phyloP scores from a whole-genome alignment of 176 grass and related monocot genomes.

The Poa annua region DNA sequence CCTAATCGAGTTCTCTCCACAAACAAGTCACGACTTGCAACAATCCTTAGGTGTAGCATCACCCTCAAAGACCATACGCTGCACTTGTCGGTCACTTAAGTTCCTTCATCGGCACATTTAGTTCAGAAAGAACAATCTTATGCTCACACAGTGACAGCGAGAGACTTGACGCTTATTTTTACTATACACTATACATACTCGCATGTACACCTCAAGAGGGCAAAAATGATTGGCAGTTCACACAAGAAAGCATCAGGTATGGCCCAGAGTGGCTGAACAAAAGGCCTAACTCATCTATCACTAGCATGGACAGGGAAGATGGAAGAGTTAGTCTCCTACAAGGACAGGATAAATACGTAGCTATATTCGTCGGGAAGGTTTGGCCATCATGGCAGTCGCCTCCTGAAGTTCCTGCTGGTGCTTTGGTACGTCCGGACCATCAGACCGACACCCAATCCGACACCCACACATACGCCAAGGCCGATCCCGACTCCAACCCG shows the following conservation, averaged over 20 bases:
- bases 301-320: slow-evolving; percentile 48
- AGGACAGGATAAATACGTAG: slow-evolving; percentile 42
- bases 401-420: slow-evolving; percentile 71
- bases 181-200: slow-evolving; percentile 29
- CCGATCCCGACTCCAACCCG: slow-evolving; percentile 89
- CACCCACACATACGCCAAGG: slow-evolving; percentile 84
- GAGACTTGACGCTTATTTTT: slow-evolving; percentile 38
- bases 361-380: slow-evolving; percentile 37
- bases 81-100: slow-evolving; percentile 41
- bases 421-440: slow-evolving; percentile 81
- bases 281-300: slow-evolving; percentile 38
- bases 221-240: slow-evolving; percentile 54
- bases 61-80: slow-evolving; percentile 44
- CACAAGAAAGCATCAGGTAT: slow-evolving; percentile 43
- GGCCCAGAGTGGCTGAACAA: slow-evolving; percentile 34
- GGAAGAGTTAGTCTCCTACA: slow-evolving; percentile 43
- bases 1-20: slow-evolving; percentile 47
- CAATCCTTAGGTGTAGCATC: slow-evolving; percentile 48
- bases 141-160: slow-evolving; percentile 32
- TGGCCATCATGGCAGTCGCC: slow-evolving; percentile 61
- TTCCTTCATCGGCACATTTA: slow-evolving; percentile 48
- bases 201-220: slow-evolving; percentile 45
- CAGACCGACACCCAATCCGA: slow-evolving; percentile 85
- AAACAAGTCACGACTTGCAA: slow-evolving; percentile 38
- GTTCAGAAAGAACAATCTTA: slow-evolving; percentile 32